Evolutionary conservation across 805 yeast species (phyloP).

Genomic region (Candida vartiovaarae): DNA sequence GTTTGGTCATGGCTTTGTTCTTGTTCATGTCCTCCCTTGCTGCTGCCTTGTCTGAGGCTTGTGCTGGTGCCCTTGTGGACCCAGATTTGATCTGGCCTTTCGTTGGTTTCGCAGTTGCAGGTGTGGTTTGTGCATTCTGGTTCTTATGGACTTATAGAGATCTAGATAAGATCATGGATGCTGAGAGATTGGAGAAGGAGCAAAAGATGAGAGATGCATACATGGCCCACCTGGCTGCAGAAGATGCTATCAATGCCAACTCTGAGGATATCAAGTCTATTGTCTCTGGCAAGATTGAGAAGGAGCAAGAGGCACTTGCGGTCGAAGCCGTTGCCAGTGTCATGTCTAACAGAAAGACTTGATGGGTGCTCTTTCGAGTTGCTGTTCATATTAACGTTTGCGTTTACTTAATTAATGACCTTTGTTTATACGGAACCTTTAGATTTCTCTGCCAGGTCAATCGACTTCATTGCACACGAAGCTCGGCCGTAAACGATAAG

Average conservation of each 20-base stretch:
- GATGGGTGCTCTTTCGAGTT: too few relatives aligned
- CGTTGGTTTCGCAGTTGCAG: constrained; percentile 53
- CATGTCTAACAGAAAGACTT: too few relatives aligned
- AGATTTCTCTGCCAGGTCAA: too few relatives aligned
- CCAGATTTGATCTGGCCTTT: constrained; percentile 69
- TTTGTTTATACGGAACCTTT: too few relatives aligned
- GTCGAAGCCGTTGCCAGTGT: neutral
- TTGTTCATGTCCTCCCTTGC: constrained; percentile 71
- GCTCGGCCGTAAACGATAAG: too few relatives aligned
- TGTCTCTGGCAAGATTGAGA: neutral
- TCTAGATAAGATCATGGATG: constrained; percentile 17
- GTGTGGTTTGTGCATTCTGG: constrained; percentile 48
- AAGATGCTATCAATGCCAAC: neutral
- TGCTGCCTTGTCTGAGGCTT: constrained; percentile 68
- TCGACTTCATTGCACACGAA: too few relatives aligned
- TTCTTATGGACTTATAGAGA: constrained; percentile 35
- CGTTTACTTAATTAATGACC: too few relatives aligned
- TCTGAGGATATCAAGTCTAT: neutral
- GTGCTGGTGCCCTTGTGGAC: constrained; percentile 58
- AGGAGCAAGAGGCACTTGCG: neutral
- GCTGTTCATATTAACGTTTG: too few relatives aligned
- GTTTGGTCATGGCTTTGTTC: constrained; percentile 44
- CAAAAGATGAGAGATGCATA: constrained; percentile 10
- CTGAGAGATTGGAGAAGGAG: constrained; percentile 17
- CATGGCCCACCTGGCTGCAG: constrained; percentile 4